Percentiles rank a stretch among this genome's conserved stretches.
These are phyloP conservation scores for Euphorbia schlechtendalii DNA, from an alignment of 441 rosid genomes.

Conservation along the genomic window DNA sequence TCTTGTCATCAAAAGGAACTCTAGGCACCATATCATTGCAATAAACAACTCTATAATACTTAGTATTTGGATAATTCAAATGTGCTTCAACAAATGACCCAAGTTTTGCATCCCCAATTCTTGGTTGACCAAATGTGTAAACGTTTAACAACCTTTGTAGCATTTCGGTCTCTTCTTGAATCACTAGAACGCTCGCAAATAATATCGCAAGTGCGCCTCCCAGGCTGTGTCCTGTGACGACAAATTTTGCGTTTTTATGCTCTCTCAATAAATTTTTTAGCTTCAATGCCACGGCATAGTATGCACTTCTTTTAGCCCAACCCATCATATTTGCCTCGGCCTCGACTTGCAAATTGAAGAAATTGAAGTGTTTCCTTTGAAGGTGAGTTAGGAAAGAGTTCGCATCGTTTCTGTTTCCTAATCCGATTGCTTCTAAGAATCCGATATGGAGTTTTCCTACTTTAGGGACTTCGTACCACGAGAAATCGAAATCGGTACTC, in stretches of 20 bases:
- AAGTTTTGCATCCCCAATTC: neutral
- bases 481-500: constrained; percentile 5
- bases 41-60: constrained; percentile 9
- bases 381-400: neutral
- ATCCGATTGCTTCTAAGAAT: constrained; percentile 15
- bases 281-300: constrained; percentile 1
- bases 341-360: neutral
- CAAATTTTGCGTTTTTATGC: constrained; percentile 12
- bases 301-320: constrained; percentile 1
- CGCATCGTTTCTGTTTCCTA: constrained; percentile 1
- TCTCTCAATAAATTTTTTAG: neutral
- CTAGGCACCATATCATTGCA: constrained; percentile 15
- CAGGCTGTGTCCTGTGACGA: constrained; percentile 11
- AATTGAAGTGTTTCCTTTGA: neutral
- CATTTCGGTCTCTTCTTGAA: constrained; percentile 10
- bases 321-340: neutral
- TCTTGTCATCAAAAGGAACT: constrained; percentile 7
- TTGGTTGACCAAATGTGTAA: constrained; percentile 15
- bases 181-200: neutral
- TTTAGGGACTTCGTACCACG: constrained; percentile 5
- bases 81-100: constrained; percentile 11
- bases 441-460: constrained; percentile 13
- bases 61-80: constrained; percentile 1
- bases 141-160: neutral
- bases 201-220: constrained; percentile 16